phyloP scores from a whole-genome alignment of 345 rosid genomes.

The Diplotaxis tenuifolia region DNA sequence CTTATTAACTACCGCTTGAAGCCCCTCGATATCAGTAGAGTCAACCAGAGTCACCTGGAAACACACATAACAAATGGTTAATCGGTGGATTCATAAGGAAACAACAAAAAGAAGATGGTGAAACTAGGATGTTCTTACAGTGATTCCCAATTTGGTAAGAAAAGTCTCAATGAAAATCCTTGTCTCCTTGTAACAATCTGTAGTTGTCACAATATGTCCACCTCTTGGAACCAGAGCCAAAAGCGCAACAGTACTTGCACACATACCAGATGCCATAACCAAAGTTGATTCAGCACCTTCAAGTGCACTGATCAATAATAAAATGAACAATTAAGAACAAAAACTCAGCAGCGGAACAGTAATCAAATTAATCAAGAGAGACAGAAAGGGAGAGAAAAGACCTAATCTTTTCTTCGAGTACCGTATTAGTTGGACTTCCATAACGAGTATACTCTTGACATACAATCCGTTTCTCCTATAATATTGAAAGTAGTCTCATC shows the following conservation, averaged over 20 bases:
- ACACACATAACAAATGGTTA: neutral
- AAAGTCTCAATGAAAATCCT: constrained; percentile 77
- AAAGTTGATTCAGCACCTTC: constrained; percentile 92
- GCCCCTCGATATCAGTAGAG: too few species aligned
- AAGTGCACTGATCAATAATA: constrained; percentile 54
- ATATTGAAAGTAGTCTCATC: neutral
- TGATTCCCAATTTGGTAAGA: constrained; percentile 85
- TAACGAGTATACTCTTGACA: constrained; percentile 85
- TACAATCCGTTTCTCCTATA: constrained; percentile 53
- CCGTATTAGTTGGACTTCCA: constrained; percentile 86
- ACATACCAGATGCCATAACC: constrained; percentile 91
- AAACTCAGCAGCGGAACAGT: too few species aligned
- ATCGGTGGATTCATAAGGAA: neutral
- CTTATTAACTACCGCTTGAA: too few species aligned
- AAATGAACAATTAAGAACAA: neutral
- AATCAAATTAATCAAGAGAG: neutral
- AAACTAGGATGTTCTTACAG: constrained; percentile 29
- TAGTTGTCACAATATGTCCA: constrained; percentile 84
- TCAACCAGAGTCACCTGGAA: too few species aligned
- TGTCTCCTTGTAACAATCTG: constrained; percentile 80
- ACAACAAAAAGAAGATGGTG: neutral
- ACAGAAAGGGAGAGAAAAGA: neutral
- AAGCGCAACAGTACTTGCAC: constrained; percentile 70
- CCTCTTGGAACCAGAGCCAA: constrained; percentile 82
- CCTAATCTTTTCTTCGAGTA: constrained; percentile 57